A percentile compares a stretch with the other conserved stretches of the same genome.
These are phyloP conservation scores for Fulvia fulva DNA, from an alignment of 2,329 filamentous ascomycete species.

Conservation along the genomic window DNA sequence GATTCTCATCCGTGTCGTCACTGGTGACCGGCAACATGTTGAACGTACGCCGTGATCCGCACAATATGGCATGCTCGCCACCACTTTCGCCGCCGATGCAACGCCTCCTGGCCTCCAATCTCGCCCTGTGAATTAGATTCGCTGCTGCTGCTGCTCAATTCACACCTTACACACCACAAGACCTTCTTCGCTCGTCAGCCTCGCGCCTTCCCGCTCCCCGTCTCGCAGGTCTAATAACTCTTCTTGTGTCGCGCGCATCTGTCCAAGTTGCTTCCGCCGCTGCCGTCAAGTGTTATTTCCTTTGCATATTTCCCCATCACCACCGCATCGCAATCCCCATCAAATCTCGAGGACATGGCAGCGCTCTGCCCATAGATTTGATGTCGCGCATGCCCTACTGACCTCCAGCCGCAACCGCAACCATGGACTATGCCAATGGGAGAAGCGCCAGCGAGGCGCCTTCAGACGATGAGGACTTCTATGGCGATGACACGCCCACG, in stretches of 20 bases:
- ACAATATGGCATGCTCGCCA: too few relatives aligned
- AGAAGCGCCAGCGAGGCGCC: slow-evolving; percentile 15
- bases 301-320: slow-evolving; percentile 1
- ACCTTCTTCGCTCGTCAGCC: not conserved
- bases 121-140: not conserved
- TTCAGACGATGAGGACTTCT: slow-evolving; percentile 16
- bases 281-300: slow-evolving; percentile 15
- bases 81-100: too few relatives aligned
- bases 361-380: not conserved
- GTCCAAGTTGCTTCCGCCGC: slow-evolving; percentile 4
- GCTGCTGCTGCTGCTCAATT: not conserved
- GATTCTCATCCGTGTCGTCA: too few relatives aligned
- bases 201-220: not conserved
- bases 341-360: slow-evolving; percentile 3
- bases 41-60: too few relatives aligned
- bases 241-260: not conserved
- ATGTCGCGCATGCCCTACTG: slow-evolving; percentile 1
- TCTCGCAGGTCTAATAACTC: not conserved
- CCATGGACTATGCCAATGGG: slow-evolving; percentile 12
- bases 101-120: too few relatives aligned
- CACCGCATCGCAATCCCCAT: not conserved
- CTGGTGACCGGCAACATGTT: too few relatives aligned
- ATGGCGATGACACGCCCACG: slow-evolving; percentile 3
- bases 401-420: not conserved
- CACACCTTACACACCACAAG: not conserved